phyloP scores from a whole-genome alignment of 2,329 filamentous ascomycete species.

The Neurospora crassa region DNA sequence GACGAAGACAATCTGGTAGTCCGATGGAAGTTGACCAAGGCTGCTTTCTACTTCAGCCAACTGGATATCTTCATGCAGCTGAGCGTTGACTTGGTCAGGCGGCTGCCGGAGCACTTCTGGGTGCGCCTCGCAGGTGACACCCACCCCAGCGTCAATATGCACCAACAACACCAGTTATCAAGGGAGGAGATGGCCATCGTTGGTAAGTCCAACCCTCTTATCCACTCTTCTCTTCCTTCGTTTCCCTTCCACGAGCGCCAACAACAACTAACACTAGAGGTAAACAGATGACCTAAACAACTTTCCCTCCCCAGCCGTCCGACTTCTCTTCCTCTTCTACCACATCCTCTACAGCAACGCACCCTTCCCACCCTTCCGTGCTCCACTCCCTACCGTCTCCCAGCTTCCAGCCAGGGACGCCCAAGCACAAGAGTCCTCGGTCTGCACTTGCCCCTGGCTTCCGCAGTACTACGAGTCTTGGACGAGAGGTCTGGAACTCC shows the following conservation, averaged over 20 bases:
- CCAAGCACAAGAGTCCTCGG: not conserved
- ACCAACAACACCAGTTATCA: not conserved
- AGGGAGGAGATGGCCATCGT: not conserved
- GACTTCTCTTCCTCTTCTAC: not conserved
- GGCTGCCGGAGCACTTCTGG: not conserved
- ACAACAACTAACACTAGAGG: not conserved
- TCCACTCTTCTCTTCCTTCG: accelerated
- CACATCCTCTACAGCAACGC: not conserved
- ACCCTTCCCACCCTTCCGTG: not conserved
- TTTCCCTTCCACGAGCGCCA: not conserved
- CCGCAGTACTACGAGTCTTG: not conserved
- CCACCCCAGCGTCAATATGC: not conserved
- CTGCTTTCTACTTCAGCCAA: not conserved
- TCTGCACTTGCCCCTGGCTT: not conserved
- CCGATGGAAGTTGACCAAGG: not conserved
- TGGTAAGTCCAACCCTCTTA: not conserved
- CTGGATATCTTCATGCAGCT: not conserved
- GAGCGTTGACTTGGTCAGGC: not conserved
- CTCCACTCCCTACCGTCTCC: not conserved
- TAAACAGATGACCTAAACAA: not conserved
- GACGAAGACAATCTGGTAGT: not conserved
- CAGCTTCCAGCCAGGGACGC: not conserved
- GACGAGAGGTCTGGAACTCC: not conserved
- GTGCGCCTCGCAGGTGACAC: not conserved
- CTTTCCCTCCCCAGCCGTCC: not conserved